Evolutionary conservation across 2,329 filamentous ascomycete genomes (phyloP).

Genomic region (Allantophomopsis cytisporea): DNA sequence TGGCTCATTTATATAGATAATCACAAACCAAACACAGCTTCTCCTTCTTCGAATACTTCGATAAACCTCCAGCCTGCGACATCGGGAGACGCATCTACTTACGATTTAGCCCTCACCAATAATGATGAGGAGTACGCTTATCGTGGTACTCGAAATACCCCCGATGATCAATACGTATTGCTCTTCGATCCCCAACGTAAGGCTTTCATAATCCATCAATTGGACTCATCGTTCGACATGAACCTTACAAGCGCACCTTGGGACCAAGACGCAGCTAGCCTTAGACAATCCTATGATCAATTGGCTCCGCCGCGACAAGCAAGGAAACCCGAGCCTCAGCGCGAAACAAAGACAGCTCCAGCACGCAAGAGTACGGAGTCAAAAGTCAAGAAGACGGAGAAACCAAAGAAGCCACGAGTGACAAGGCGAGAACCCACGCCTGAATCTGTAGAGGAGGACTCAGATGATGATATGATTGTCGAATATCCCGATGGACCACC

Average conservation of each 20-base stretch:
- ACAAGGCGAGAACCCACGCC: conserved; percentile 12
- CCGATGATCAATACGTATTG: conserved; percentile 48
- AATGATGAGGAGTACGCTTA: conserved; percentile 44
- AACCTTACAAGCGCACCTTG: conserved; percentile 62
- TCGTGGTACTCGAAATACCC: conserved; percentile 41
- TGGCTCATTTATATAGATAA: conserved; percentile 33
- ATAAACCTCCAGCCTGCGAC: conserved; percentile 37
- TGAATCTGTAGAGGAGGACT: conserved; percentile 29
- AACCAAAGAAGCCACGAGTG: conserved; percentile 11
- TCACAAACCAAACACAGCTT: conserved; percentile 40
- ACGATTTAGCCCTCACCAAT: conserved; percentile 37
- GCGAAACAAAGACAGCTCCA: conserved; percentile 7
- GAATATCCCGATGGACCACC: conserved; percentile 42
- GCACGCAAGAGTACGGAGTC: conserved; percentile 14
- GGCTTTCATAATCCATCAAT: conserved; percentile 67
- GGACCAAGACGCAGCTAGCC: conserved; percentile 45
- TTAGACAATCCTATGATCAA: conserved; percentile 55
- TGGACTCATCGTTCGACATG: conserved; percentile 78
- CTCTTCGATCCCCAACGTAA: conserved; percentile 65
- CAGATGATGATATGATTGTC: conserved; percentile 41
- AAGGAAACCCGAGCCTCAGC: conserved; percentile 13
- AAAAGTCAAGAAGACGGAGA: conserved; percentile 16
- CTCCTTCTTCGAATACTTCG: conserved; percentile 25
- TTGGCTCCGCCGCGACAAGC: conserved; percentile 22
- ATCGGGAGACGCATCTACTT: conserved; percentile 19